These are phyloP conservation scores for Coemansia sp. DNA, from an alignment of 192 early-diverging fungal species.

Conservation along the genomic window DNA sequence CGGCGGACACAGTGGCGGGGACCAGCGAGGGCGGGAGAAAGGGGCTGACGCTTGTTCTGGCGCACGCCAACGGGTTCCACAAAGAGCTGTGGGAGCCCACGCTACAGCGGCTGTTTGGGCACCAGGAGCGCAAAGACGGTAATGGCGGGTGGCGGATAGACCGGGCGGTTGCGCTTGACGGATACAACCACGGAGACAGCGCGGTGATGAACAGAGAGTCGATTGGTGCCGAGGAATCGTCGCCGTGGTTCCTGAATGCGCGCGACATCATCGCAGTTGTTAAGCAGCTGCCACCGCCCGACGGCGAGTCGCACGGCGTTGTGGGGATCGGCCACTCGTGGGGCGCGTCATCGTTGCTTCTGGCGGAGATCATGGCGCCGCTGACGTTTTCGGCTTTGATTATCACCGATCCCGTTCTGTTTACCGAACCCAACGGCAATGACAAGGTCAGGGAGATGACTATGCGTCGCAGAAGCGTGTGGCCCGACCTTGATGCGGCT, in stretches of 20 bases:
- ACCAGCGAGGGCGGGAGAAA: not conserved
- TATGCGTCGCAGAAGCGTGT: conserved; percentile 20
- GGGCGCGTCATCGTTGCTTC: conserved; percentile 44
- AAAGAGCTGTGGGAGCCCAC: conserved; percentile 56
- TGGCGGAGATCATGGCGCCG: conserved; percentile 34
- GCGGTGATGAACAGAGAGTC: conserved; percentile 31
- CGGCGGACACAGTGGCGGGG: not conserved
- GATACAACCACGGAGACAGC: conserved; percentile 56
- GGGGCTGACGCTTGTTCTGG: conserved; percentile 35
- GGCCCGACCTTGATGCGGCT: conserved; percentile 13
- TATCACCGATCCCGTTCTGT: conserved; percentile 39
- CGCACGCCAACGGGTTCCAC: conserved; percentile 56
- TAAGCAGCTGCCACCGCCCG: conserved; percentile 18
- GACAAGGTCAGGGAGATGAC: conserved; percentile 11
- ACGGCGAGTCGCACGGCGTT: not conserved
- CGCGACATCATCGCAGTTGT: conserved; percentile 41
- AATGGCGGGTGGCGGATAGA: conserved; percentile 24
- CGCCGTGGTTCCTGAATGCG: conserved; percentile 36
- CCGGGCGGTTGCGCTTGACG: conserved; percentile 40
- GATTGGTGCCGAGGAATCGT: conserved; percentile 14
- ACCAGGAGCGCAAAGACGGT: not conserved
- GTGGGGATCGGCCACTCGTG: conserved; percentile 55
- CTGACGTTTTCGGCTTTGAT: conserved; percentile 31
- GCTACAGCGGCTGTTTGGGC: conserved; percentile 24
- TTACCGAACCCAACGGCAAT: not conserved